phyloP scores from a whole-genome alignment of 257 asterid species.

The Solanum lignicaule region DNA sequence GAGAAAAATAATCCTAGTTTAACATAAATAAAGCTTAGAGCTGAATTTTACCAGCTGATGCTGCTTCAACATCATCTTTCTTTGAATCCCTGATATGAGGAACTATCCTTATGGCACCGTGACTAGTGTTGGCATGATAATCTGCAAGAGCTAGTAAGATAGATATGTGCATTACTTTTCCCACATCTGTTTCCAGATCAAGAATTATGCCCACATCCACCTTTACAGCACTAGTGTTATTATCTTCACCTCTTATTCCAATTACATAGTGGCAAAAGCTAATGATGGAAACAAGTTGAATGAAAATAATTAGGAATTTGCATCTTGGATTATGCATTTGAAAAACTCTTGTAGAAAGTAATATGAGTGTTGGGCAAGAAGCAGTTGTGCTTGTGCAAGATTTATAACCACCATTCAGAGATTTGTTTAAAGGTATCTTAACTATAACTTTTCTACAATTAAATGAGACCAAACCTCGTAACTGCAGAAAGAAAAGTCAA shows the following conservation, averaged over 20 bases:
- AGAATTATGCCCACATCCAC: conserved; percentile 36
- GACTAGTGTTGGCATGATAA: conserved; percentile 10
- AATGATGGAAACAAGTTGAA: background rate
- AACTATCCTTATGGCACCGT: conserved; percentile 13
- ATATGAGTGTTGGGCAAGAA: background rate
- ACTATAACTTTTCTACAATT: background rate
- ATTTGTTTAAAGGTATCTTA: background rate
- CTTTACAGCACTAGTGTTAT: conserved; percentile 2
- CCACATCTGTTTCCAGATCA: conserved; percentile 14
- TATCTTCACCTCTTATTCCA: background rate
- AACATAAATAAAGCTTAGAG: background rate
- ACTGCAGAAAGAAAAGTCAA: background rate
- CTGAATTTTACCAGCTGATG: conserved; percentile 16
- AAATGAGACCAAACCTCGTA: background rate
- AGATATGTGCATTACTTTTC: conserved; percentile 17
- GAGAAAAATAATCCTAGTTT: background rate
- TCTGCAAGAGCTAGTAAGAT: conserved; percentile 32
- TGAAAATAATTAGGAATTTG: background rate
- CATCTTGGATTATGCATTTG: conserved; percentile 9
- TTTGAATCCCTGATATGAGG: conserved; percentile 26
- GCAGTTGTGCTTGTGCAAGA: background rate
- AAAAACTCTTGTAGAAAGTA: background rate
- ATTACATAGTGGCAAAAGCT: background rate
- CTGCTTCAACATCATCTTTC: conserved; percentile 24
- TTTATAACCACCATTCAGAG: background rate